phyloP scores from a whole-genome alignment of 2,329 filamentous ascomycete species.

The Xylariaceae sp. region DNA sequence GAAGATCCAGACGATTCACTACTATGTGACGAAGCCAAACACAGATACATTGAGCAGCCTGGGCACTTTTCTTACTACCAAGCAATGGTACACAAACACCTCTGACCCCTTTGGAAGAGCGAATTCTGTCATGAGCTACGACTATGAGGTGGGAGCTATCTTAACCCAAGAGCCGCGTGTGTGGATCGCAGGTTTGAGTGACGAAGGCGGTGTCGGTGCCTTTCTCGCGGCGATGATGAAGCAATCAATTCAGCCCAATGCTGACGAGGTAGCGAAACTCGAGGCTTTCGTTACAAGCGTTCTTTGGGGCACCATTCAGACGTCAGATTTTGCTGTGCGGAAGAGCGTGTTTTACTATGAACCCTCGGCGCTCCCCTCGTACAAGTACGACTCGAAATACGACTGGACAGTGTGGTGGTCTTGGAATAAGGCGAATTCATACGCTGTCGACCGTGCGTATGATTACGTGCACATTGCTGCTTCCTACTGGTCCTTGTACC shows the following conservation, averaged over 20 bases:
- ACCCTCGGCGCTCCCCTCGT: conserved; percentile 40
- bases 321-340: conserved; percentile 45
- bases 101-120: conserved; percentile 53
- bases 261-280: conserved; percentile 48
- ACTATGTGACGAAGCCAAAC: conserved; percentile 50
- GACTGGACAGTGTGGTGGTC: conserved; percentile 51
- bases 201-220: conserved; percentile 57
- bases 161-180: conserved; percentile 48
- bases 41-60: conserved; percentile 44
- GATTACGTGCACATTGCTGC: conserved; percentile 58
- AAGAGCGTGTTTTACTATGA: conserved; percentile 60
- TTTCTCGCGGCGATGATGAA: conserved; percentile 56
- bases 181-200: conserved; percentile 59
- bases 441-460: conserved; percentile 51
- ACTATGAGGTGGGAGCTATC: conserved; percentile 44
- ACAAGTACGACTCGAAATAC: conserved; percentile 41
- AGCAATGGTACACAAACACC: conserved; percentile 50
- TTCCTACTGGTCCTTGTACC: conserved; percentile 57
- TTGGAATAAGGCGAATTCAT: conserved; percentile 48
- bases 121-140: conserved; percentile 57
- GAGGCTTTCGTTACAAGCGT: conserved; percentile 54
- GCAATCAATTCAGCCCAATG: conserved; percentile 48
- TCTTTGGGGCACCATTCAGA: conserved; percentile 49
- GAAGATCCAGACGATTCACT: conserved; percentile 53
- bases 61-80: conserved; percentile 52